Percentiles rank a stretch among this genome's conserved stretches.
These are phyloP conservation scores for Leccinum rimulosum DNA, from an alignment of 768 basidiomycete species.

Conservation along the genomic window DNA sequence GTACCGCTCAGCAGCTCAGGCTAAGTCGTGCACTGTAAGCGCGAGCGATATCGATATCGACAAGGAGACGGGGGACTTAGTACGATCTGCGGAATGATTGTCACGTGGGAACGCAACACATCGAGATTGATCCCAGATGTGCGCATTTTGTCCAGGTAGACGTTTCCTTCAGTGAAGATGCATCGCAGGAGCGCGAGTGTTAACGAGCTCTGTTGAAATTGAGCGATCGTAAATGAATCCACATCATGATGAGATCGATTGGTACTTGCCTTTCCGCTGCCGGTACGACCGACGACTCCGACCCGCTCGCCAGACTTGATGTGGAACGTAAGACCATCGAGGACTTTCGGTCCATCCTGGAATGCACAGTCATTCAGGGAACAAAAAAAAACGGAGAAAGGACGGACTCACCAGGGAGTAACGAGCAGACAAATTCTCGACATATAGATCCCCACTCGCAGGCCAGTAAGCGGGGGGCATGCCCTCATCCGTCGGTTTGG, in stretches of 20 bases:
- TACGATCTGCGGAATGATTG: conserved; percentile 2
- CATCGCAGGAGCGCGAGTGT: conserved; percentile 6
- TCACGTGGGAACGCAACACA: neutral
- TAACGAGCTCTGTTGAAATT: conserved; percentile 1
- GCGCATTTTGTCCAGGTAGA: conserved; percentile 1
- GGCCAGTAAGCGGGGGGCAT: conserved; percentile 1
- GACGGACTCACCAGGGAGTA: neutral
- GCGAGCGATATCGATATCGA: neutral
- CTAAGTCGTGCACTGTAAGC: neutral
- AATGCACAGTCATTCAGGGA: neutral
- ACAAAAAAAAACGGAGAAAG: no score
- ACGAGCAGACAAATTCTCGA: conserved; percentile 8
- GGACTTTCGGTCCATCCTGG: conserved; percentile 1
- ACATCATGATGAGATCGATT: no score
- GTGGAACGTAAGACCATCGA: neutral
- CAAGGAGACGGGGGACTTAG: neutral
- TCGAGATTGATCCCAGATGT: neutral
- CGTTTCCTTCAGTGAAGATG: neutral
- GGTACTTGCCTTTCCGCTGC: conserved; percentile 1
- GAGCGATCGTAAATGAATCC: neutral
- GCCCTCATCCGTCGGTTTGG: neutral
- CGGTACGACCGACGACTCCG: conserved; percentile 2
- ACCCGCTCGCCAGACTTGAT: conserved; percentile 4
- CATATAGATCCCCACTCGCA: neutral
- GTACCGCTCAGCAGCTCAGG: conserved; percentile 43